Evolutionary conservation across 108 stramenopile genomes (phyloP), one percentile per base, ranked within the genome.

Genomic region (Mediolabrus comicus): DNA sequence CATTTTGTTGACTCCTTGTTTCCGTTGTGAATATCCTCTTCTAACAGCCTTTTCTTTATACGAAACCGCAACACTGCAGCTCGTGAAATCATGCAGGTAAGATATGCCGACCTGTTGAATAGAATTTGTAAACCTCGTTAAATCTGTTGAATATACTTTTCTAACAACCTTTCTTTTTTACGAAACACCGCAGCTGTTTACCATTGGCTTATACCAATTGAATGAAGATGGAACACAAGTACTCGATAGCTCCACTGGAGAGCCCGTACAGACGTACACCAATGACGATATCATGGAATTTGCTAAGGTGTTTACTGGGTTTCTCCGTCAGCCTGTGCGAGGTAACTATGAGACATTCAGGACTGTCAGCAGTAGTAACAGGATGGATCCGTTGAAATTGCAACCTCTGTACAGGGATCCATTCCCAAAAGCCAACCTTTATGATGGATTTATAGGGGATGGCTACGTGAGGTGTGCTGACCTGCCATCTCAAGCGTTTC

Each of bases 281-380:
- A 88, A 89, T 61, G 81, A 86, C n/a, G 88, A 91, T 71, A 88
- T 94, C 49, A 63, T 75, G 25, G 74, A 73, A 8, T 83, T 83
- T 29, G 74, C 87, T 14, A 61, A 86, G 13, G 86, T 78, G 3
- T 87, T 85, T 87, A 91, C 89, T n/a, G 89, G 87, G 9, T 85
- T 88, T 53, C 62, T 69, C 25, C 38, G 67, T n/a, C 64, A 63
- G 22, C 22, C 43, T 52, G 30, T 32, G 8, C 70, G 87, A 10
- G 82, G 80, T 4, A 88, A 88, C 43, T 70, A 60, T 39, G 84
- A 85, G 65, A 72, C 77, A 11, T 10, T 1, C 30, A 13, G 6
- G 3, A 22, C 27, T 3, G 66, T 59, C 16, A 35, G 53, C 10
- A 46, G 39, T 2, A 26, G 56, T 53, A 81, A 87, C 52, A 52